Conservation (phyloP, 768 basidiomycete genomes). For the Pleurotus sapidus region DNA sequence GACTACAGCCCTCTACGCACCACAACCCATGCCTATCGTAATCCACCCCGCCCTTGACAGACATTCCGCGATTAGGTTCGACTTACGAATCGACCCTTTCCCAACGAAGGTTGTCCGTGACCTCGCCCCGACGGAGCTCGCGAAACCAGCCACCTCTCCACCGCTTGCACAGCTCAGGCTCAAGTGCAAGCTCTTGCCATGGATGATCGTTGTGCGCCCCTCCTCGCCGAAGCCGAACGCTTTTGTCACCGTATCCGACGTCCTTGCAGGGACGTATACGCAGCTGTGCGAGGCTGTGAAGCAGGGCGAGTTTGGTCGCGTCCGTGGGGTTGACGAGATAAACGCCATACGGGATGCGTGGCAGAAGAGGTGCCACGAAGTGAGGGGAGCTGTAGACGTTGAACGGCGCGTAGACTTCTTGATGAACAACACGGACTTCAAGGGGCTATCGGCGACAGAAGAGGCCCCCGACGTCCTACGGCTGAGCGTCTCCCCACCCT, state of each 20-base stretch:
- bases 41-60: conserved; percentile 1
- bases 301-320: conserved; percentile 27
- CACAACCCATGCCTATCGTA: neutral
- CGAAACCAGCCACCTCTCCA: conserved; percentile 20
- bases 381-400: conserved; percentile 19
- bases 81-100: neutral
- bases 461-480: conserved; percentile 27
- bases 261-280: conserved; percentile 37
- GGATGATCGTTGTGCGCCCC: conserved; percentile 16
- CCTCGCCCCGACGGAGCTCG: conserved; percentile 16
- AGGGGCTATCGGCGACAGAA: conserved; percentile 31
- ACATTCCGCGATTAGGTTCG: neutral
- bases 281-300: conserved; percentile 33
- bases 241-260: conserved; percentile 32
- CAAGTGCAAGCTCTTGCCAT: conserved; percentile 15
- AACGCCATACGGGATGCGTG: conserved; percentile 30
- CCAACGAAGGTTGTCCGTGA: neutral
- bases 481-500: conserved; percentile 14
- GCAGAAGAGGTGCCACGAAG: conserved; percentile 25
- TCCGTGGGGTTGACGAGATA: conserved; percentile 19
- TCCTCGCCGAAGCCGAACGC: conserved; percentile 15
- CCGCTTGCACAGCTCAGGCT: conserved; percentile 19
- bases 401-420: conserved; percentile 44
- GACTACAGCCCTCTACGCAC: neutral
- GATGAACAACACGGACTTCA: conserved; percentile 29